Evolutionary conservation across 1,284 basidiomycete genomes (phyloP).

Genomic region (Calocybe gambosa): DNA sequence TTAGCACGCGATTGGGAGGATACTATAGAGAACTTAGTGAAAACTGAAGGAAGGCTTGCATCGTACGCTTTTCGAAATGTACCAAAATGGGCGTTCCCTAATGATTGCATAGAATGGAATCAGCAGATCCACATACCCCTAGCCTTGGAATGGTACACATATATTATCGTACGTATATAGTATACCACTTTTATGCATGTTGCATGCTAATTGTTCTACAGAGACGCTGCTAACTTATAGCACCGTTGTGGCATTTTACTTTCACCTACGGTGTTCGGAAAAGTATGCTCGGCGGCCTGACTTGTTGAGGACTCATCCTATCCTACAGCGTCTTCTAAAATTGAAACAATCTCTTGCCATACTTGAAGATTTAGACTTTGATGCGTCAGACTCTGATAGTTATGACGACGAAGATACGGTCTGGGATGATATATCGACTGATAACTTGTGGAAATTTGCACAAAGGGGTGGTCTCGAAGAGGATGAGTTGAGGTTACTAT

Average conservation of each 20-base stretch:
- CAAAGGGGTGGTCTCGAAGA: slow-evolving; percentile 34
- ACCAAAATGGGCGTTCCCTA: slow-evolving; percentile 1
- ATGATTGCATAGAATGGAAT: slow-evolving; percentile 38
- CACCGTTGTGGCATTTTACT: slow-evolving; percentile 88
- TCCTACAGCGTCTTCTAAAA: slow-evolving; percentile 76
- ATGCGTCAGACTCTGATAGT: slow-evolving; percentile 40
- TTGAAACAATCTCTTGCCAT: slow-evolving; percentile 82
- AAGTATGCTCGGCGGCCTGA: slow-evolving; percentile 61
- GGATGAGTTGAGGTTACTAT: slow-evolving; percentile 49
- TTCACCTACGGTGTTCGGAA: slow-evolving; percentile 73
- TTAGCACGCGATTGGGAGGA: slow-evolving; percentile 75
- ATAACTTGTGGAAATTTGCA: slow-evolving; percentile 30
- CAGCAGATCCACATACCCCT: slow-evolving; percentile 40
- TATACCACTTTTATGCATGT: not conserved
- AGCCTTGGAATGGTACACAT: slow-evolving; percentile 66
- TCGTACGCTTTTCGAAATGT: slow-evolving; percentile 35
- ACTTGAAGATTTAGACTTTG: slow-evolving; percentile 80
- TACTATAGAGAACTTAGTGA: slow-evolving; percentile 48
- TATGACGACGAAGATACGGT: slow-evolving; percentile 30
- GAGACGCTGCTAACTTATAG: slow-evolving; percentile 89
- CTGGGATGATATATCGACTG: slow-evolving; percentile 26
- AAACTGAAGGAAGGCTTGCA: slow-evolving; percentile 48
- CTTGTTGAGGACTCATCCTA: slow-evolving; percentile 67
- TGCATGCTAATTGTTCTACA: slow-evolving; percentile 25
- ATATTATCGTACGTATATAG: slow-evolving; percentile 59